Evolutionary conservation across 345 rosid genomes (phyloP).

Genomic region (Citrus medica): DNA sequence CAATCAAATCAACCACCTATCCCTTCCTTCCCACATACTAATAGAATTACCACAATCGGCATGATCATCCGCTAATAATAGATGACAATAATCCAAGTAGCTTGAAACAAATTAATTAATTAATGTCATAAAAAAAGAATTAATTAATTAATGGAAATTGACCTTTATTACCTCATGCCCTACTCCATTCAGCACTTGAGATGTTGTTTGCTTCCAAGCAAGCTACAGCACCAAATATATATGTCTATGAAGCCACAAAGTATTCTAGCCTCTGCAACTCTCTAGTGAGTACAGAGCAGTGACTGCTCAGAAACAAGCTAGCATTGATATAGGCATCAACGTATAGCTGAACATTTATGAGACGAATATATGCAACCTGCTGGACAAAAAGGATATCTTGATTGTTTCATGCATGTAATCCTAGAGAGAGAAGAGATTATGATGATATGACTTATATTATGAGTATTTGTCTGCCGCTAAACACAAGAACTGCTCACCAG

Average conservation of each 20-base stretch:
- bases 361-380: neutral
- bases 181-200: neutral
- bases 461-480: neutral
- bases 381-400: conserved; percentile 4
- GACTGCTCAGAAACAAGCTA: neutral
- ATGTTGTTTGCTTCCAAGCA: neutral
- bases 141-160: neutral
- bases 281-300: neutral
- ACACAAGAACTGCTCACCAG: neutral
- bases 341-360: neutral
- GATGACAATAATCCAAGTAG: neutral
- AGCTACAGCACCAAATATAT: neutral
- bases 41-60: conserved; percentile 17
- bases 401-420: conserved; percentile 29
- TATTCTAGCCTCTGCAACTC: neutral
- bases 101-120: neutral
- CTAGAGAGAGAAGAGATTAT: neutral
- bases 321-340: neutral
- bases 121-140: neutral
- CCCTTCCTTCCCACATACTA: neutral
- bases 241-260: too few relatives aligned
- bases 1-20: conserved; percentile 28
- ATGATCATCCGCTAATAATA: neutral
- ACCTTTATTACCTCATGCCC: neutral
- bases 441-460: neutral